Conservation (phyloP, 2,329 filamentous ascomycete species). For the Hirsutella rhossiliensis region DNA sequence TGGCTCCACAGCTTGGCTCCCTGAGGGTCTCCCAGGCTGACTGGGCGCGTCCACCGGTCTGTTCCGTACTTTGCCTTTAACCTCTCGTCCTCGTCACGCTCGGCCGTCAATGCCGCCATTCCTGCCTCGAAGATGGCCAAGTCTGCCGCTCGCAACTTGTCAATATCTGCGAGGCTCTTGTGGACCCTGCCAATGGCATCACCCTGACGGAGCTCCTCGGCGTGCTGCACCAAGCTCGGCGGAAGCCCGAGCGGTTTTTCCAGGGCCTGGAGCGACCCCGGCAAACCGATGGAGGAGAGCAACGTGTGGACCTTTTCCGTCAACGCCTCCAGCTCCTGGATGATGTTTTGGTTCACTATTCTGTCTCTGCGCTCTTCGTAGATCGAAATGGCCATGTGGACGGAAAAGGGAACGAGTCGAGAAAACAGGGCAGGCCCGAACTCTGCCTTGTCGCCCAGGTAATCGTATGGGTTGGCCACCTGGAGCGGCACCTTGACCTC, state of each 20-base stretch:
- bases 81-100: conserved; percentile 72
- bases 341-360: conserved; percentile 79
- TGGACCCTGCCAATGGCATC: conserved; percentile 71
- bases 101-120: conserved; percentile 61
- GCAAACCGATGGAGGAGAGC: conserved; percentile 72
- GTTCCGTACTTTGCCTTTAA: conserved; percentile 73
- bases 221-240: conserved; percentile 73
- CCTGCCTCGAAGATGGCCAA: conserved; percentile 72
- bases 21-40: conserved; percentile 56
- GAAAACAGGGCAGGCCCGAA: conserved; percentile 80
- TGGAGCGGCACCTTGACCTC: conserved; percentile 66
- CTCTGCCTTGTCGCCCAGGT: conserved; percentile 67
- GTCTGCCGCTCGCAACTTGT: conserved; percentile 77
- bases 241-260: conserved; percentile 91
- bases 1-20: conserved; percentile 61
- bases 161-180: conserved; percentile 74
- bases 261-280: conserved; percentile 83
- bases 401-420: conserved; percentile 87
- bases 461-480: conserved; percentile 66
- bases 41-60: conserved; percentile 64
- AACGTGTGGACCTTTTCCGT: conserved; percentile 71
- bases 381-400: conserved; percentile 88
- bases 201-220: conserved; percentile 85
- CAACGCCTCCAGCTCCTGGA: conserved; percentile 71
- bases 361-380: conserved; percentile 87